Conservation (phyloP, 2,329 filamentous ascomycete genomes). For the Colletotrichum sidae region DNA sequence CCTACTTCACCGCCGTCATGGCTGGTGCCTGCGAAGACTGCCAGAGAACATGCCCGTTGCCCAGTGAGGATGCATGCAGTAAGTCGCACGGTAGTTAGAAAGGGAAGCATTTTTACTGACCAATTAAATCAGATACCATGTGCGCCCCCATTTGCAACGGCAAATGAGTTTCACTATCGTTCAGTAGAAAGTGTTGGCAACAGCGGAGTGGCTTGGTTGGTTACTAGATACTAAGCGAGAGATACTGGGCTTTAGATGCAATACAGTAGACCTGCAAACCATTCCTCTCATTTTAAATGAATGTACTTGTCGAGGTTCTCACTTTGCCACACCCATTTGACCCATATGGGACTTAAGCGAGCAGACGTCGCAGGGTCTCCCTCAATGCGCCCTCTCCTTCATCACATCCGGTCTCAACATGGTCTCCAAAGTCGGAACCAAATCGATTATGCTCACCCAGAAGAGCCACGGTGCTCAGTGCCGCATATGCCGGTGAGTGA, state of each 20-base stretch:
- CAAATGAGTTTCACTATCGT: background rate
- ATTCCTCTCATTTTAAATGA: too few species aligned
- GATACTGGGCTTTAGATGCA: too few species aligned
- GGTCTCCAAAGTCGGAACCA: constrained; percentile 27
- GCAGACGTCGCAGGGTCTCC: background rate
- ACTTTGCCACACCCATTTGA: too few species aligned
- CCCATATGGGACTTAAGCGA: background rate
- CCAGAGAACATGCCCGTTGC: constrained; percentile 17
- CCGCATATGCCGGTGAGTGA: constrained; percentile 26
- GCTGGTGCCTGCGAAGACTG: constrained; percentile 23
- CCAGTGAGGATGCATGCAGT: constrained; percentile 24
- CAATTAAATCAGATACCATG: background rate
- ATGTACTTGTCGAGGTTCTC: too few species aligned
- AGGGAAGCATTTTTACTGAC: too few species aligned
- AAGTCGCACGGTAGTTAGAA: background rate
- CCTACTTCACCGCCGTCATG: constrained; percentile 15
- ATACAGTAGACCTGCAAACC: too few species aligned
- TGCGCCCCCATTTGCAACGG: constrained; percentile 28
- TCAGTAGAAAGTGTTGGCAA: too few species aligned
- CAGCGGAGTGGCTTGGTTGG: too few species aligned
- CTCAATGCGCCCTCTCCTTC: background rate
- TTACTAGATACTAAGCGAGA: too few species aligned
- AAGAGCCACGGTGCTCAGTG: constrained; percentile 31
- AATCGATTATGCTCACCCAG: constrained; percentile 37
- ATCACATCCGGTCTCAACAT: constrained; percentile 31